Base-by-base conservation (phyloP, 495 filamentous ascomycete species). In the Podospora australis region DNA sequence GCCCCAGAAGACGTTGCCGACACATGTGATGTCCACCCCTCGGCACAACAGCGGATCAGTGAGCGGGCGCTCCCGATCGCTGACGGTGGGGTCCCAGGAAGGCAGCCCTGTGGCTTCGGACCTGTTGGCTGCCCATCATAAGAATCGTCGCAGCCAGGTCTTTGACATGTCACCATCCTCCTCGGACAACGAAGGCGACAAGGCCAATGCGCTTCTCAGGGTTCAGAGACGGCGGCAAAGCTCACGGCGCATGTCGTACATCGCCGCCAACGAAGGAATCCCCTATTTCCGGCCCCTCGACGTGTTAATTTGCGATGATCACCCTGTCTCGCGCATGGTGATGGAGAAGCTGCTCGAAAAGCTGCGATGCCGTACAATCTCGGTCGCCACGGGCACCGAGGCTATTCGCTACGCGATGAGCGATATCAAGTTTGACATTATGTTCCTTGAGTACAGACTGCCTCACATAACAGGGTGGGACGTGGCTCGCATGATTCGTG, bases 341-440 rank as follows among this genome's bases (percentile, higher is more conserved):
- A 96, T 97, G 92, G 92, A 97, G 60, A 88, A 90, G 49, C 70
- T 97, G 5, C 80, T 97, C 36, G 94, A 97, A 65, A 97, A 95
- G 68, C 75, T 98, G 28, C 83, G 86, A 26, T 98, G 92, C 56
- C 86, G 94, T 14, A 96, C 90, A n/a, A 95, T 98, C 51, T 83
- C 87, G 13, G 92, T 89, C 2, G 74, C 79, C 6, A 95, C 88
- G 53, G 92, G 94, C 14, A 76, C 87, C 2, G 92, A 98, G 57
- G 94, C 90, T 2, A 82, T 91, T 62, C 81, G 91, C 20, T 95
- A 86, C 66, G 89, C 90, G 34, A 84, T 95, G 70, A 86, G 90
- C 58, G 88, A 96, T 63, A 88, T 98, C 64, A 80, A 83, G 59
- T 83, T 97, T 81, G 92, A 98, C 67, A 91, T 98, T 56, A 96